These are phyloP conservation scores for Samsoniella hepiali DNA, from an alignment of 2,329 filamentous ascomycete species.

Conservation along the genomic window DNA sequence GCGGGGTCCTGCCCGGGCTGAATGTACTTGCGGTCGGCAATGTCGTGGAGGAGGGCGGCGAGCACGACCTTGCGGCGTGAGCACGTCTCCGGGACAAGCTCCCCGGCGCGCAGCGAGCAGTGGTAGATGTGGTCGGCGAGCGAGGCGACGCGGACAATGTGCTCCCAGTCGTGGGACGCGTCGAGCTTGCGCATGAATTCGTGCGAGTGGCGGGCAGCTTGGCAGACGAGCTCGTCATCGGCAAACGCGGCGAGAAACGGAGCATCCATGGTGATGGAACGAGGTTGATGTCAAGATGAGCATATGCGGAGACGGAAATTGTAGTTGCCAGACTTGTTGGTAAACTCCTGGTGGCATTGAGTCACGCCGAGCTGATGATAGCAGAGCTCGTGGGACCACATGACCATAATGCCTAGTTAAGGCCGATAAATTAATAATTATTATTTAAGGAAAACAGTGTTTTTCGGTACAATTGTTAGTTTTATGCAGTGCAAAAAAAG, in stretches of 20 bases:
- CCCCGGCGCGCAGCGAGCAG: constrained; percentile 37
- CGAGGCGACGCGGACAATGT: constrained; percentile 74
- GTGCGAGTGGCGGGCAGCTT: constrained; percentile 61
- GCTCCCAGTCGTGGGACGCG: constrained; percentile 81
- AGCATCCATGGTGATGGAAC: background rate
- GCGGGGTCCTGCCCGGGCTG: constrained; percentile 53
- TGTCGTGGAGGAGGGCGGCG: constrained; percentile 75
- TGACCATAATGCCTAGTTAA: no score
- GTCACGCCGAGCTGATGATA: background rate
- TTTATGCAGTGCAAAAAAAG: no score
- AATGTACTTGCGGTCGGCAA: constrained; percentile 82
- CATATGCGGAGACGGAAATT: background rate
- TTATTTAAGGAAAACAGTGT: no score
- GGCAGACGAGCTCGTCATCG: constrained; percentile 47
- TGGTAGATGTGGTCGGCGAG: constrained; percentile 65
- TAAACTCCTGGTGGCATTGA: background rate
- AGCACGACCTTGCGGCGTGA: constrained; percentile 57
- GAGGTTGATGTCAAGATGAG: background rate
- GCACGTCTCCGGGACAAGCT: background rate
- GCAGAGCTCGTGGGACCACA: no score
- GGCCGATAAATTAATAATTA: no score
- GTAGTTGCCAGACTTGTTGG: no score
- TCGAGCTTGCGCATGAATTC: constrained; percentile 76
- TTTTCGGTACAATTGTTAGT: no score
- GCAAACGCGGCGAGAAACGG: constrained; percentile 18